Conservation (phyloP, 371 early-diverging fungal species). For the Actinomortierella ambigua region DNA sequence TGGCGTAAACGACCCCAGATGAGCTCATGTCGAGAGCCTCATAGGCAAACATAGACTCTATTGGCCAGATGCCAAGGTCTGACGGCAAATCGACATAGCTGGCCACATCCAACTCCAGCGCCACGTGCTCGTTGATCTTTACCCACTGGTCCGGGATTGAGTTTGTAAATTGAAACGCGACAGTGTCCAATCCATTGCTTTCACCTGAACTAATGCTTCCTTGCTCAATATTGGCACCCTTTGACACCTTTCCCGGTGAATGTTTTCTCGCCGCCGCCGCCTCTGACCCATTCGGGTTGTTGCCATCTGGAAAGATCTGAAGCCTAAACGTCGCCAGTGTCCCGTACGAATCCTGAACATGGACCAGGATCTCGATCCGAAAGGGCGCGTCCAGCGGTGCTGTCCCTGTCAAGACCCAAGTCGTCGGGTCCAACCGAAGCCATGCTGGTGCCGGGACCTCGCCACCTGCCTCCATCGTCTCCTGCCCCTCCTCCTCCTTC, state of each 20-base stretch:
- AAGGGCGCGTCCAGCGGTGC: constrained; percentile 1
- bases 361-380: constrained; percentile 3
- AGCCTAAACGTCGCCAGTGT: constrained; percentile 8
- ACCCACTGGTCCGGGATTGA: constrained; percentile 14
- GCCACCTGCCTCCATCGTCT: too few species aligned
- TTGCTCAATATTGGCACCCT: too few species aligned
- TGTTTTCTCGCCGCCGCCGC: too few species aligned
- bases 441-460: constrained; percentile 6
- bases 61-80: not conserved
- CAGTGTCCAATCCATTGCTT: not conserved
- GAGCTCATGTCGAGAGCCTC: constrained; percentile 3
- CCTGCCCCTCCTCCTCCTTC: too few species aligned
- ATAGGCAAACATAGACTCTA: constrained; percentile 9
- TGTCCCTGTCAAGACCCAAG: constrained; percentile 8
- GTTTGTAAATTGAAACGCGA: constrained; percentile 2
- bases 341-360: constrained; percentile 4
- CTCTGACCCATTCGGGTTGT: too few species aligned
- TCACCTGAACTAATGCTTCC: too few species aligned
- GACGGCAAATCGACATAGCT: not conserved
- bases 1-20: too few species aligned
- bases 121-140: constrained; percentile 7
- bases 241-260: too few species aligned
- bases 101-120: constrained; percentile 4
- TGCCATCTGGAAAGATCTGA: constrained; percentile 8
- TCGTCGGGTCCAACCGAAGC: constrained; percentile 7